Evolutionary conservation across 2,329 filamentous ascomycete genomes (phyloP), one percentile per base, ranked within the genome.

Genomic region (Fusarium devonianum): DNA sequence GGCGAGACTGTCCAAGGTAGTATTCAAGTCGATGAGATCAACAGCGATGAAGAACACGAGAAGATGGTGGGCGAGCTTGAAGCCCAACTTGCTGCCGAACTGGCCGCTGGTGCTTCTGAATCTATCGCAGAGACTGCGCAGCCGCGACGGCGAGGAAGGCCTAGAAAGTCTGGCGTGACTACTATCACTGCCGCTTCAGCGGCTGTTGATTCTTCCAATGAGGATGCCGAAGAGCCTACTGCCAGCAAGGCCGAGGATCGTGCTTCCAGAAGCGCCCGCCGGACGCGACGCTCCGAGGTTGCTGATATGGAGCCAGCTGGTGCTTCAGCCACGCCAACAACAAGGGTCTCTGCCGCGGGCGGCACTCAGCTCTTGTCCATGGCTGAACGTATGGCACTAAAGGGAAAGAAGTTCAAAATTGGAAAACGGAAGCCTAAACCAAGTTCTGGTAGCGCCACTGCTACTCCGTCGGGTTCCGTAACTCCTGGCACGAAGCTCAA

Each of bases 321-420:
- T 7, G 29, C 46, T 14, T 26, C 53, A n/a, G 16, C 38, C 21
- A 33, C 41, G 10, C 40, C 39, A 11, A 37, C 39, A 4, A 13
- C 49, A 17, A 41, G 44, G 17, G 48, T 28, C 10, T 30, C 40
- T 10, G 30, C 47, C 10, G 45, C 64, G 12, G 53, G 46, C 5
- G 33, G 49, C 25, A 53, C 63, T 62, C 67, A 71, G 9, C 75
- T 79, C 36, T 71, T 84, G 71, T 84, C 82, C 5, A 78, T 85
- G 77, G 75, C 76, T 26, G 81, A 84, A 58, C 75, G 80, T n/a
- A 78, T 83, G 74, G 79, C 76, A 23, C 69, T 81, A 2, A 74
- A 70, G 40, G 81, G 81, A 9, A 83, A 76, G 65, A 78, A 74
- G 41, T 75, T 84, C 56, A 81, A 76, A 67, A 83, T 84, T 33